Conservation (phyloP, 371 early-diverging fungal species). For the Mucor indicus region DNA sequence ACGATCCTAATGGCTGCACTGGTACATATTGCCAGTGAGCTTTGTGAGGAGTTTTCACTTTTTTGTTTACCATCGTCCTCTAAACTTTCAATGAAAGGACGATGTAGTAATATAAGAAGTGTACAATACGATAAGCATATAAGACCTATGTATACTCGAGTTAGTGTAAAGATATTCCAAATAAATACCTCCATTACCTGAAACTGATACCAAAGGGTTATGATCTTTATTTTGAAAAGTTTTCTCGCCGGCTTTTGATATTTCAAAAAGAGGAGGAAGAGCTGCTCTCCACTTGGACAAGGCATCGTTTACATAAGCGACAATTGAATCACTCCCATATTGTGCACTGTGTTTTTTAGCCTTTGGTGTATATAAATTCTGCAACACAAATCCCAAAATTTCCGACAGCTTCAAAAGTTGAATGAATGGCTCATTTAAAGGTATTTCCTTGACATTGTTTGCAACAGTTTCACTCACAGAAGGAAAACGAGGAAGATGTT, state of each 20-base stretch:
- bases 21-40: conserved; percentile 42
- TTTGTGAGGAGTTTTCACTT: conserved; percentile 24
- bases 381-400: conserved; percentile 30
- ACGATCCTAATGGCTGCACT: conserved; percentile 36
- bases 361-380: conserved; percentile 34
- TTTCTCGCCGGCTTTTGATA: not conserved
- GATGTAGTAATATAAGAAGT: conserved; percentile 70
- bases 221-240: not conserved
- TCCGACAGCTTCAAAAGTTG: conserved; percentile 37
- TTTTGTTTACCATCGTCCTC: conserved; percentile 1
- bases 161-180: not conserved
- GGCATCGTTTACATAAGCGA: conserved; percentile 27
- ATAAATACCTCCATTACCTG: conserved; percentile 18
- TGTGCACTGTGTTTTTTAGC: conserved; percentile 28
- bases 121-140: conserved; percentile 64
- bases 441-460: conserved; percentile 1
- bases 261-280: conserved; percentile 9
- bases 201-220: conserved; percentile 14
- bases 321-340: conserved; percentile 35
- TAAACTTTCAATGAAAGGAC: conserved; percentile 52
- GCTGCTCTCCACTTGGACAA: conserved; percentile 33
- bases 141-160: conserved; percentile 19
- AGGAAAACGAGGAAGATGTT: conserved; percentile 14
- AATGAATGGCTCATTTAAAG: conserved; percentile 34
- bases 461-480: conserved; percentile 5